Evolutionary conservation across 495 filamentous ascomycete genomes (phyloP), one percentile per base, ranked within the genome.

Genomic region (Aspergillus campestris): DNA sequence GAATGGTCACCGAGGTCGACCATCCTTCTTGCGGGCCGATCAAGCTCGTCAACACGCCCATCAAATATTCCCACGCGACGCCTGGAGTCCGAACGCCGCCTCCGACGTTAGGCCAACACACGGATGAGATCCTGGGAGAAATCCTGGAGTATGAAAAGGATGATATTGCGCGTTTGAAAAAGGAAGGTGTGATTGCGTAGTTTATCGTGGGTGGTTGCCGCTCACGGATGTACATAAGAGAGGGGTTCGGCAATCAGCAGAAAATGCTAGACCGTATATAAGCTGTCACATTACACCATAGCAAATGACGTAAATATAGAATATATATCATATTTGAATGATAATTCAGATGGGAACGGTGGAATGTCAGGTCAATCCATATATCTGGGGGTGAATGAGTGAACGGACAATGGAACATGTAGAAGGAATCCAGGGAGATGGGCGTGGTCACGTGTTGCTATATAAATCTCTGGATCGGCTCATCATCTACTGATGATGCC

Each of bases 31-130:
- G 89, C 57, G 92, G 92, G 1, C 78, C 81, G 3, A 86, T 97
- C 49, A 90, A 89, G 65, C 57, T 97, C 44, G 80, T 98, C 18
- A 95, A 92, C 56, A 90, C 91, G n/a, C 92, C 92, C 0, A 81
- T 98, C 48, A 98, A 98, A 62, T 97, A 87, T 64, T 95, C 88
- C 8, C 78, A 89, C 41, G 82, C 84, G 8, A 79, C 73, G 44
- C 87, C 91, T 1, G 72, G 81, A n/a, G 78, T 94, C 10, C 69
- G 91, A 5, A 85, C 69, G 6, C 78, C 87, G 14, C 92, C 92
- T 36, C 92, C 92, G 8, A 84, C 82, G 4, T 66, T 98, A 34
- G 92, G 92, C 0, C 82, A 98, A 61, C 92, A 98, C 66, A 97
- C 92, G 2, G 74, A 92, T 53, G 89, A 97, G 65, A 73, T 98